Base-by-base conservation (phyloP, 768 basidiomycete genomes). In the Candolleomyces eurysporus region DNA sequence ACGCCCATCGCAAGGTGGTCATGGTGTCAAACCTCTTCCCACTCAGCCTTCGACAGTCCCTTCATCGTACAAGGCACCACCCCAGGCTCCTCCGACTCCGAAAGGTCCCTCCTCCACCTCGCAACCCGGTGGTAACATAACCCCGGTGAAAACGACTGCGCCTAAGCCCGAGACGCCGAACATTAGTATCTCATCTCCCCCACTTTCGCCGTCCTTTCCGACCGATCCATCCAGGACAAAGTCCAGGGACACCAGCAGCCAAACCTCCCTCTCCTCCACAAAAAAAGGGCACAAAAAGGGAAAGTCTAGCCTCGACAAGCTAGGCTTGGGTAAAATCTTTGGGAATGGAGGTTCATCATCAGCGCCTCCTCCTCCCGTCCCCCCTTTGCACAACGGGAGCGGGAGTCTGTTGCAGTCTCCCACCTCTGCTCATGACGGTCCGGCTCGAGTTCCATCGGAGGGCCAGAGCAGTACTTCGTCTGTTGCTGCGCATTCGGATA, bases 261-360 rank as follows among this genome's bases (percentile, higher is more conserved):
- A 71, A 57, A 69, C 65, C 31, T 75, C 76, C 5, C 62, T 64
- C 0, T 73, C 73, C 6, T 73, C 73, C 17, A 64, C 49, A 42
- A 72, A 69, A 59, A 79, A 82, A 59, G 82, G 87, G 22, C 85
- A 88, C 64, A 79, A 81, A 61, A 86, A 86, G 65, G 90, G 89
- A 9, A 76, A 90, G 62, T 75, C 76, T 14, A 91, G 91, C 4
- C 75, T 92, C 65, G 92, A 93, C 77, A 89, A 88, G 71, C 85
- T 93, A 65, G 89, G 88, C 10, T 78, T 94, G 3, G 84, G 85
- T 57, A 92, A 90, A 75, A 83, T 94, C 58, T 89, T 93, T 58
- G 83, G 86, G 46, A 69, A 83, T 36, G 70, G 78, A 17, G 68
- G 72, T 26, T 60, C 73, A 7, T 75, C 78, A n/a, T 69, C 73